Conservation (phyloP, 2,329 filamentous ascomycete genomes). For the Saccharata proteae region DNA sequence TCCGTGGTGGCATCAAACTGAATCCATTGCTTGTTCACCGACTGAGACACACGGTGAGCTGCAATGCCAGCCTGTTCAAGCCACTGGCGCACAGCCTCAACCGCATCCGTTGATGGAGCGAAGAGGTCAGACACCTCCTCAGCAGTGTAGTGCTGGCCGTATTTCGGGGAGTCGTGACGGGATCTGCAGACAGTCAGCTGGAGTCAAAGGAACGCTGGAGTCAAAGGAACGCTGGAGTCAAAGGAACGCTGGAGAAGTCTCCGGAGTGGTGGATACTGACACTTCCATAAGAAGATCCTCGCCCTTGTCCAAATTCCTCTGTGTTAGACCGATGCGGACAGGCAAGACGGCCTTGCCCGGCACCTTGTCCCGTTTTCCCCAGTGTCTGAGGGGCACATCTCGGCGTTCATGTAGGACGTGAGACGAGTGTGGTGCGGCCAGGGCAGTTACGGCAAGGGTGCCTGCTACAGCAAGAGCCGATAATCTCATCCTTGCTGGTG, state of each 20-base stretch:
- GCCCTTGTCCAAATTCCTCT: conserved; percentile 21
- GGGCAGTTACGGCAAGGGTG: too few relatives aligned
- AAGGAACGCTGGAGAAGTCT: conserved; percentile 33
- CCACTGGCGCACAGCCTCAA: conserved; percentile 42
- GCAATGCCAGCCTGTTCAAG: conserved; percentile 41
- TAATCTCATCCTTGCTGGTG: too few relatives aligned
- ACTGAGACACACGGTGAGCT: conserved; percentile 35
- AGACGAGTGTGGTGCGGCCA: neutral
- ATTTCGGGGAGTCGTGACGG: too few relatives aligned
- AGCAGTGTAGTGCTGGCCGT: too few relatives aligned
- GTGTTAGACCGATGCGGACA: conserved; percentile 22
- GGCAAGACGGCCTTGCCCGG: conserved; percentile 15
- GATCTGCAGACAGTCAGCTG: neutral
- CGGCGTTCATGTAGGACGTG: conserved; percentile 2
- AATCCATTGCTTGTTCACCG: conserved; percentile 42
- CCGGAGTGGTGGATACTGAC: conserved; percentile 30
- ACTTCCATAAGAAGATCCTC: conserved; percentile 22
- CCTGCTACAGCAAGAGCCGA: too few relatives aligned
- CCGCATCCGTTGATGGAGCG: conserved; percentile 31
- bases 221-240: conserved; percentile 29
- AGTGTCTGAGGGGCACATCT: neutral
- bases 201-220: conserved; percentile 6
- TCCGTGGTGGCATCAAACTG: conserved; percentile 42
- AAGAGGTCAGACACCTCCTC: conserved; percentile 1
- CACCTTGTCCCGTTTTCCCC: conserved; percentile 1